Evolutionary conservation across 441 rosid species (phyloP), one percentile per base, ranked within the genome.

Genomic region (Adansonia grandidieri): DNA sequence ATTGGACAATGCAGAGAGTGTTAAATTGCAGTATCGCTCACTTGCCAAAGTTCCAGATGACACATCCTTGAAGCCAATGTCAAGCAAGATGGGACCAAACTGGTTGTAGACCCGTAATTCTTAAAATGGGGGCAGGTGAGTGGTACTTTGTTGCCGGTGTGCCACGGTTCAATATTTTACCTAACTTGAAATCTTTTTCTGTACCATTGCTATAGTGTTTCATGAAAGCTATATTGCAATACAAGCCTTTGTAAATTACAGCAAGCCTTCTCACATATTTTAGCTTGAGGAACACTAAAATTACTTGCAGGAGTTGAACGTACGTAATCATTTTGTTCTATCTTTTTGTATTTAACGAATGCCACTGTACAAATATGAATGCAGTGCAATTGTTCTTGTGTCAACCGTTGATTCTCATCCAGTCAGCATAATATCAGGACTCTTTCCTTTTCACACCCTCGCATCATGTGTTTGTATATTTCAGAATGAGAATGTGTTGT

Each of bases 1-100:
- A 57, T 73, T 91, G 83, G 98, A 95, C 88, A 93, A 95, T 76
- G 96, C 96, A 56, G 98, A 93, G 88, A 90, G 97, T 81, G 94
- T 95, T n/a, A 95, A 95, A 82, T 81, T 95, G 85, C 98, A 95
- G 85, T 94, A 95, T 82, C 94, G 96, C 22, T 95, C 98, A 9
- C 93, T 91, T 9, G 91, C 97, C 53, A 95, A 91, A 85, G 87
- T 92, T 77, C 57, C 90, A 11, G 88, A 89, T 13, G 84, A 82
- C 71, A 74, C 87, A 20, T 78, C 84, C 62, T 74, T 85, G 65
- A 86, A 85, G 83, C 80, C 85, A 40, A 81, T 83, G 62, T 72
- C 90, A 2, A 85, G 84, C 80, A 91, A 91, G 85, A 80, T 87
- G 85, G 80, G 88, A 75, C 87, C 97, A 6, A 85, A 85, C 70